Conservation (phyloP, 371 early-diverging fungal genomes). For the Cokeromyces recurvatus region DNA sequence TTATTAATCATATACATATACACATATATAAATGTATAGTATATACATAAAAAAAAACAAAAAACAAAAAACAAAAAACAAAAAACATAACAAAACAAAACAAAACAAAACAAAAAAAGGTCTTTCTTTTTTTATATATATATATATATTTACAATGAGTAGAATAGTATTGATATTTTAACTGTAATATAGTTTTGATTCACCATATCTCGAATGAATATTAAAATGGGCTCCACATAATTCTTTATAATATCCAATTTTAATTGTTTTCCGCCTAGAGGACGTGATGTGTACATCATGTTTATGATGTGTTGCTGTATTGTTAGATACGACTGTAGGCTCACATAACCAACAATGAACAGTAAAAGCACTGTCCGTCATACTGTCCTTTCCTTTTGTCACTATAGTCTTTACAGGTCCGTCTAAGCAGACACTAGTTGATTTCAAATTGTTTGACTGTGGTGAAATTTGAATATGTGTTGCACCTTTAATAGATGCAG, state of each 20-base stretch:
- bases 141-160: neutral
- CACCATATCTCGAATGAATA: conserved; percentile 11
- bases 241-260: conserved; percentile 7
- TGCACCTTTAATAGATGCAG: conserved; percentile 4
- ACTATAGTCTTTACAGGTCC: conserved; percentile 10
- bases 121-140: neutral
- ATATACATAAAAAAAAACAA: no score
- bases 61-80: no score
- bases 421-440: conserved; percentile 8
- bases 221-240: neutral
- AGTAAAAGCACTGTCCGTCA: neutral
- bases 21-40: no score
- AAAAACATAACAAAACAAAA: no score
- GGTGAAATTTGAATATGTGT: conserved; percentile 9
- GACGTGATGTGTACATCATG: neutral
- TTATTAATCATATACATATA: no score
- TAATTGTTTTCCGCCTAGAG: conserved; percentile 1
- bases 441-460: conserved; percentile 1
- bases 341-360: conserved; percentile 15
- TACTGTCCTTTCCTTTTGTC: neutral
- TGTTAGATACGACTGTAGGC: neutral
- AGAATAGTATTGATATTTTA: neutral
- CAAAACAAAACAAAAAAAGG: no score
- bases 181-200: conserved; percentile 1
- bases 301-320: neutral